Conservation (phyloP, 73 alveolate species). For the Paramecium primaurelia region DNA sequence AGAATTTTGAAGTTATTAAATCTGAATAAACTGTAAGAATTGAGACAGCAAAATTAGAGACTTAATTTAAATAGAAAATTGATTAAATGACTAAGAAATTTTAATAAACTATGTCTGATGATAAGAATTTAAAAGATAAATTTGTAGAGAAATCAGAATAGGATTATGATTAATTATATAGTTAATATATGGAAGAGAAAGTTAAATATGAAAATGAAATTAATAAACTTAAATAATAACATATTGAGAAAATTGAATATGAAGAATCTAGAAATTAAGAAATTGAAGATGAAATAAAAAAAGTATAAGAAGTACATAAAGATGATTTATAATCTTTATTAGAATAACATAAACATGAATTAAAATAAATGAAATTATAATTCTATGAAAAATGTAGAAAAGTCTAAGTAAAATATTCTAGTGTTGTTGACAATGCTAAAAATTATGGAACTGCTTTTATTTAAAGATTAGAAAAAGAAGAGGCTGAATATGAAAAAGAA, state of each 20-base stretch:
- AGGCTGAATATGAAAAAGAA: constrained; percentile 62
- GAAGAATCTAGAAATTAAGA: constrained; percentile 58
- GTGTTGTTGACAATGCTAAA: constrained; percentile 62
- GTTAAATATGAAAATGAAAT: constrained; percentile 47
- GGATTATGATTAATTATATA: constrained; percentile 28
- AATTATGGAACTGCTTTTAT: constrained; percentile 61
- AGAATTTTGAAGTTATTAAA: constrained; percentile 55
- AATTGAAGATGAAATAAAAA: constrained; percentile 56
- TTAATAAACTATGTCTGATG: constrained; percentile 49
- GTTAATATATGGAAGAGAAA: constrained; percentile 13
- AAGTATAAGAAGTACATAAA: constrained; percentile 40
- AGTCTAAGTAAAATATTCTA: constrained; percentile 49
- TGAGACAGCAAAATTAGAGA: constrained; percentile 54
- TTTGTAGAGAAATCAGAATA: constrained; percentile 59
- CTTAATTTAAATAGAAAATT: constrained; percentile 21
- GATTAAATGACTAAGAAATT: constrained; percentile 51
- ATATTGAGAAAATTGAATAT: constrained; percentile 49
- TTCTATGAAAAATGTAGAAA: constrained; percentile 57
- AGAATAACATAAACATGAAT: constrained; percentile 46
- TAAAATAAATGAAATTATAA: constrained; percentile 44
- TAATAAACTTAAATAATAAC: neutral
- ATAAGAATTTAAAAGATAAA: constrained; percentile 45
- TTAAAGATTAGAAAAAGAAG: constrained; percentile 54
- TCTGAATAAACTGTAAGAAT: constrained; percentile 55
- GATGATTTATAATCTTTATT: constrained; percentile 31